Evolutionary conservation across 2,329 filamentous ascomycete species (phyloP), one percentile per base, ranked within the genome.

Genomic region (Emergomyces pasteurianus): DNA sequence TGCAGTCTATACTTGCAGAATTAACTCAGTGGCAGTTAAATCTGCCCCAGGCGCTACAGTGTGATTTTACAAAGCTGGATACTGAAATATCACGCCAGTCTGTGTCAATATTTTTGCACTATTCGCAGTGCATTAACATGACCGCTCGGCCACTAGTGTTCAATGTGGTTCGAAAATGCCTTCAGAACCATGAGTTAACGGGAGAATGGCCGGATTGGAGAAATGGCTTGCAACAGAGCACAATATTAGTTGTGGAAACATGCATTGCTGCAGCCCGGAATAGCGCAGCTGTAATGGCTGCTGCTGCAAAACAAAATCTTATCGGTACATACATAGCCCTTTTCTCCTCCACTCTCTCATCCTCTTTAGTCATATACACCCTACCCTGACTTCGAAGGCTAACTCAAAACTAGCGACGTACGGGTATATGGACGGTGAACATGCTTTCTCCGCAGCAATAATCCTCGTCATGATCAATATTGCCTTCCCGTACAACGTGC

Each of bases 61-160:
- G 82, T 53, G 77, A 82, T 63, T 79, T 80, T 18, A 72, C 71
- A 1, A 73, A 71, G 2, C 73, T 80, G 7, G 74, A 75, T 60
- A 64, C 65, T 5, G 68, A 69, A 40, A 75, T 79, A 52, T 77
- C 75, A 47, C 78, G 80, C 14, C 80, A 82, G 67, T 77, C 74
- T 10, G 78, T 82, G 4, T 81, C 79, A 1, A 79, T 78, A 3
- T 78, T 80, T 59, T 69, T 81, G 26, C 81, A 83, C 64, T 83
- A 82, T 64, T 82, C 82, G 62, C 80, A 82, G 50, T 83, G 81
- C 66, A 77, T 83, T 65, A 82, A 82, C 64, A 83, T 83, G 80
- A 81, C 80, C 0, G 79, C 77, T 0, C 72, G 81, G 4, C 81
- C 81, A 0, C 69, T 83, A 28, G 72, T 83, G 0, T 81, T 82